Conservation (phyloP, 2,329 filamentous ascomycete genomes). For the Xylariaceae sp. region DNA sequence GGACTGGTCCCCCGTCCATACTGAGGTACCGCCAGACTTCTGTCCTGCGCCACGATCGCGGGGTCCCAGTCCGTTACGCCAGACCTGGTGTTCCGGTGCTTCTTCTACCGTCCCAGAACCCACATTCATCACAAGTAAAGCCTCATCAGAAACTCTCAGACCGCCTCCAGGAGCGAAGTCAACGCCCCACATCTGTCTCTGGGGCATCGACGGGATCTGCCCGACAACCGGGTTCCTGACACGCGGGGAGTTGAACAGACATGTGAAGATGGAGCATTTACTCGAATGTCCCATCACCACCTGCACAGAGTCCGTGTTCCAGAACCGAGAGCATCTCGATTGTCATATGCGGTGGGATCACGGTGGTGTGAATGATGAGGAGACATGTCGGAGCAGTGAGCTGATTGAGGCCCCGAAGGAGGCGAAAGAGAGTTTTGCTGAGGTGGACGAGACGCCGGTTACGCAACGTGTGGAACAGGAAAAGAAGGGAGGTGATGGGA, state of each 20-base stretch:
- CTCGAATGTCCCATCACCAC: slow-evolving; percentile 38
- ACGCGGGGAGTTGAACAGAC: slow-evolving; percentile 37
- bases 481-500: neutral
- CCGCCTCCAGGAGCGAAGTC: neutral
- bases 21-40: no score
- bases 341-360: slow-evolving; percentile 38
- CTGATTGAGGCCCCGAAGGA: slow-evolving; percentile 6
- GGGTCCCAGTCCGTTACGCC: no score
- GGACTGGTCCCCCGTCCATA: no score
- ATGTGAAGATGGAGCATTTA: slow-evolving; percentile 42
- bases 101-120: no score
- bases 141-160: no score
- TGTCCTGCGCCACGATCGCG: no score
- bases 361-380: slow-evolving; percentile 11
- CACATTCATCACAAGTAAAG: no score
- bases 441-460: neutral
- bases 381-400: slow-evolving; percentile 16
- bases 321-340: slow-evolving; percentile 32
- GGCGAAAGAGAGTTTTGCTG: neutral
- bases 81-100: no score
- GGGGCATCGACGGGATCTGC: slow-evolving; percentile 33
- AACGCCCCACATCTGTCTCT: slow-evolving; percentile 37
- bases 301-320: slow-evolving; percentile 36
- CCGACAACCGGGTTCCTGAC: slow-evolving; percentile 34
- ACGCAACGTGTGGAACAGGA: neutral